Conservation (phyloP, 805 yeast genomes). For the Priceomyces carsonii region DNA sequence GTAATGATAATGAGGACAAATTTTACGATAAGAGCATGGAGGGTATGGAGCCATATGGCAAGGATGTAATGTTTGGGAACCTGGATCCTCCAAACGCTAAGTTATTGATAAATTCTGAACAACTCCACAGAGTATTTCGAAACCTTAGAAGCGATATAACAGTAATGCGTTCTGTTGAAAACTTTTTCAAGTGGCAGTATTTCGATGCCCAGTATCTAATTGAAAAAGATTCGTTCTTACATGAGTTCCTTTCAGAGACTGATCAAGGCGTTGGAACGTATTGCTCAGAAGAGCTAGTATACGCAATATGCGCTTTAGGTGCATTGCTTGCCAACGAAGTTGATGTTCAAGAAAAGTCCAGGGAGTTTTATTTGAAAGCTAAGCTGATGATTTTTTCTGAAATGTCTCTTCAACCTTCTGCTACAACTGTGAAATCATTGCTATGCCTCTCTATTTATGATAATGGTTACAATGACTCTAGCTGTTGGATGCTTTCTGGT, state of each 20-base stretch:
- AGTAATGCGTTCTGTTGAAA: slow-evolving; percentile 4
- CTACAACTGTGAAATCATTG: slow-evolving; percentile 3
- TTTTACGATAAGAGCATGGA: too few species aligned
- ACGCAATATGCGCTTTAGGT: slow-evolving; percentile 5
- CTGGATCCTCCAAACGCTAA: too few species aligned
- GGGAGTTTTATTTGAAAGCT: slow-evolving; percentile 4
- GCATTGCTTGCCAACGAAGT: slow-evolving; percentile 1
- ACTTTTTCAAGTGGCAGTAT: slow-evolving; percentile 7
- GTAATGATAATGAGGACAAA: too few species aligned
- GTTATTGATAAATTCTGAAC: too few species aligned
- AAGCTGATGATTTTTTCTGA: slow-evolving; percentile 6
- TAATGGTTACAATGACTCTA: slow-evolving; percentile 7
- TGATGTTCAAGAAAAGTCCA: slow-evolving; percentile 2
- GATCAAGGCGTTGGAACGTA: slow-evolving; percentile 1
- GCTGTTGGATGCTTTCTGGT: slow-evolving; percentile 16
- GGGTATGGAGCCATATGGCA: too few species aligned
- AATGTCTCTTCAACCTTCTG: slow-evolving; percentile 3
- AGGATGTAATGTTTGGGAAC: too few species aligned
- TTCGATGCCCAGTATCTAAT: slow-evolving; percentile 4
- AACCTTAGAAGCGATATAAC: slow-evolving; percentile 1
- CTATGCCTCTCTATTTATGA: slow-evolving; percentile 6
- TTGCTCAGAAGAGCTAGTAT: slow-evolving; percentile 7
- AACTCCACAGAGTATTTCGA: not conserved
- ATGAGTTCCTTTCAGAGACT: slow-evolving; percentile 2
- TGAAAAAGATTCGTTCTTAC: slow-evolving; percentile 1